Base-by-base conservation (phyloP, 2,329 filamentous ascomycete genomes). In the Huntiella savannae region DNA sequence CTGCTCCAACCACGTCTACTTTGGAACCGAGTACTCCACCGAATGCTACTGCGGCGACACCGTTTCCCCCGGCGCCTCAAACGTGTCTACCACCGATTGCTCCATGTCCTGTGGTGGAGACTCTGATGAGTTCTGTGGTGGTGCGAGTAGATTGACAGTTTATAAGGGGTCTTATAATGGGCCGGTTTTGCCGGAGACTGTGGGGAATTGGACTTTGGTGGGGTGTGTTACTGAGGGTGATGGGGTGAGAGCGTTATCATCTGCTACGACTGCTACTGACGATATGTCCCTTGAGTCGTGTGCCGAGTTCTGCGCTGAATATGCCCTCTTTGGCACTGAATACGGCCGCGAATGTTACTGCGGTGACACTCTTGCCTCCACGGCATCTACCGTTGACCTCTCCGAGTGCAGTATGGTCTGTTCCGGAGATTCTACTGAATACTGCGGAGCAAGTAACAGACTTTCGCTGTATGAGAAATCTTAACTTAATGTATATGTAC, bases 371-470 rank as follows among this genome's bases (percentile, higher is more conserved):
- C 50, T 63, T 16, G 54, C 48, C 4, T 40, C 49, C n/a, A 54
- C 51, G 4, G 59, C 59, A n/a, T 49, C 54, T 1, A 53, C 53
- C 44, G 60, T 55, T 4, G 49, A 56, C 2, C 53, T 47, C 17
- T 49, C 47, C 2, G 62, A 67, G 17, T 68, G 64, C 53, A 53
- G 48, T 4, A 65, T 68, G 61, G 51, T 57, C 13, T 68, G 65
- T 53, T 56, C 55, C 2, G 65, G 64, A 1, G 60, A 59, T 43
- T 52, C 47, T 10, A 40, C 45, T 1, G 55, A 66, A 55, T 61
- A 57, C 46, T 68, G 65, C 46, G 65, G 66, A 15, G 62, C 57
- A 5, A 56, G 59, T 2, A 59, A 60, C 48, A 55, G 63, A 48
- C 49, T 68, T 52, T 58, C 55, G 4, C 53, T 62, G 12, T 63